Conservation (phyloP, 495 filamentous ascomycete genomes). For the Xylaria scruposa region DNA sequence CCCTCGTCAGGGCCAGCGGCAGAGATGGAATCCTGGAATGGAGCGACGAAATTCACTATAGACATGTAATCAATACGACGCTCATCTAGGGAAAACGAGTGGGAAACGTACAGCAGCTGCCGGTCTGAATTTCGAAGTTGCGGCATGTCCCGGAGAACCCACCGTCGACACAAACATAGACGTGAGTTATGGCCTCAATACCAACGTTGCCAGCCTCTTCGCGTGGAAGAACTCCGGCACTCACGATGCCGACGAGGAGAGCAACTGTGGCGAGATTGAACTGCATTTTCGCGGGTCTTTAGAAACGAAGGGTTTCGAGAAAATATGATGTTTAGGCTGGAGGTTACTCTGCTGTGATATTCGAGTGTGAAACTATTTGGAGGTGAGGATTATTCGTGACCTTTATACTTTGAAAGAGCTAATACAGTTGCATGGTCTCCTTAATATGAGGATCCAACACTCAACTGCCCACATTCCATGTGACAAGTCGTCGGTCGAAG, state of each 20-base stretch:
- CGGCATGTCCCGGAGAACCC: not conserved
- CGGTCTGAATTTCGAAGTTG: not conserved
- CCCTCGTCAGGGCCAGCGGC: not conserved
- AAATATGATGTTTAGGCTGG: not conserved
- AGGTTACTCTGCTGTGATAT: too few relatives aligned
- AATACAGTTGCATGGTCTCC: not conserved
- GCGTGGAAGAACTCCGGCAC: not conserved
- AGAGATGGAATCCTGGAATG: not conserved
- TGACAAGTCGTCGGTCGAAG: too few relatives aligned
- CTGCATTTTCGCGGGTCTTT: not conserved
- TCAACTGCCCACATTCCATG: too few relatives aligned
- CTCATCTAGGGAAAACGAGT: not conserved
- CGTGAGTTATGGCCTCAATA: not conserved
- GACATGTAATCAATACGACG: not conserved
- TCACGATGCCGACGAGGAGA: not conserved
- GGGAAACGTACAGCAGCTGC: not conserved
- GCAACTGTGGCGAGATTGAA: conserved; percentile 3
- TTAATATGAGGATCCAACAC: too few relatives aligned
- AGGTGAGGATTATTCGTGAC: too few relatives aligned
- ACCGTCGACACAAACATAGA: not conserved
- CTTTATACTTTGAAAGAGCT: too few relatives aligned
- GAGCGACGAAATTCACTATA: not conserved
- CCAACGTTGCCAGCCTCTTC: not conserved
- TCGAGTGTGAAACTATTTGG: too few relatives aligned
- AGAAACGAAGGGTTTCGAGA: not conserved